Percentiles rank a stretch among this genome's conserved stretches.
phyloP scores from a whole-genome alignment of 1,284 basidiomycete species.

The Pisolithus thermaeus region DNA sequence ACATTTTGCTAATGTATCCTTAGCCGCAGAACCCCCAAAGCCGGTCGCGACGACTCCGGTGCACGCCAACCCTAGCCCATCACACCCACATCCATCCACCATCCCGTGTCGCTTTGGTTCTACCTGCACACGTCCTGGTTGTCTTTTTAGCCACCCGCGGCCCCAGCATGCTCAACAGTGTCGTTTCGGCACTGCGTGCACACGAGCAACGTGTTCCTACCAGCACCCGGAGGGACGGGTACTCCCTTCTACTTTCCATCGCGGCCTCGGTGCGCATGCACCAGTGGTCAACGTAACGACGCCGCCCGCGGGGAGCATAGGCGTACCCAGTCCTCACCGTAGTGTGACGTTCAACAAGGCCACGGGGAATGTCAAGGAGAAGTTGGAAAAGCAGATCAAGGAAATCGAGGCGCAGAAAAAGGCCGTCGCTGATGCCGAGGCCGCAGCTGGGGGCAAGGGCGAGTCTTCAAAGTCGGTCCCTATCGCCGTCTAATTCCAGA shows the following conservation, averaged over 20 bases:
- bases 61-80: constrained; percentile 19
- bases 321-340: constrained; percentile 56
- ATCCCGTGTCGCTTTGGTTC: constrained; percentile 70
- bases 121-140: constrained; percentile 68
- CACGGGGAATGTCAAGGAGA: constrained; percentile 39
- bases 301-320: constrained; percentile 61
- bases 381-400: constrained; percentile 52
- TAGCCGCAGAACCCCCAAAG: constrained; percentile 40
- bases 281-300: constrained; percentile 54
- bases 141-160: constrained; percentile 64
- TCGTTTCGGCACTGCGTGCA: constrained; percentile 74
- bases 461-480: constrained; percentile 46
- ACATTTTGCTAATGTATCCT: constrained; percentile 2
- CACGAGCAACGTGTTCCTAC: constrained; percentile 68
- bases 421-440: constrained; percentile 50
- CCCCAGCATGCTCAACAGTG: constrained; percentile 49
- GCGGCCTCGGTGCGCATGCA: constrained; percentile 55
- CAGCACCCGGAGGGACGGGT: constrained; percentile 78
- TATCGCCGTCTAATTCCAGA: constrained; percentile 37
- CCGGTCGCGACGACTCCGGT: constrained; percentile 25
- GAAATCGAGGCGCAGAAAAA: constrained; percentile 55
- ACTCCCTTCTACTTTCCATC: constrained; percentile 69
- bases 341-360: constrained; percentile 61
- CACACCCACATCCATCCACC: constrained; percentile 30
- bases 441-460: constrained; percentile 54